Evolutionary conservation across 345 rosid species (phyloP), one percentile per base, ranked within the genome.

Genomic region (Aegle marmelos): DNA sequence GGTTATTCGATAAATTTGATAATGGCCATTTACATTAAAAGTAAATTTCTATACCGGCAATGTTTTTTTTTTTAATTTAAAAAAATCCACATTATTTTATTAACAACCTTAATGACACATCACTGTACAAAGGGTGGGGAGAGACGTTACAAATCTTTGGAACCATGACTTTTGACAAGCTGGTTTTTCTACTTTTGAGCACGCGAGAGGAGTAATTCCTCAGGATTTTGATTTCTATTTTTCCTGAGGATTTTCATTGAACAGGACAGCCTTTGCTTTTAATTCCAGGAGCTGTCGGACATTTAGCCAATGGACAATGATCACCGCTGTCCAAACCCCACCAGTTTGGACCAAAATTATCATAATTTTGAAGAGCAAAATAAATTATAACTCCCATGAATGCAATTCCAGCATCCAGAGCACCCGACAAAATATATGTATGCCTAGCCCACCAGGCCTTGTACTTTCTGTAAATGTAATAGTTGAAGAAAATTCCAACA

Each of bases 371-470:
- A 22, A 94, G 85, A 16, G 87, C 28, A 11, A 93, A 87, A 77
- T 76, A 94, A 21, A 94, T 81, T 60, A 93, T 0, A 11, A 93
- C 82, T 16, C 81, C 94, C 95, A 93, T 87, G 71, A 90, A 85
- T 0, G 97, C 94, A 21, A 94, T 73, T 7, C 98, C 97, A 13
- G 98, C 97, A 87, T 90, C 98, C 73, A 94, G 48, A 30, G 89
- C 97, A 30, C 93, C 98, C 2, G 97, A 92, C 48, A 90, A 79
- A 60, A 91, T 87, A 68, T 94, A 92, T 56, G 81, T 92, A 74
- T 94, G 89, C 70, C 86, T 83, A 7, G 91, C 93, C 97, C 97
- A 94, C 95, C 98, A 90, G 30, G 39, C 71, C 68, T 88, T 93
- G 81, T 76, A 83, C 84, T 16, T 87, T 14, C 76, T 90, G 83